phyloP scores from a whole-genome alignment of 306 rosid species.

The Quercus cerris region DNA sequence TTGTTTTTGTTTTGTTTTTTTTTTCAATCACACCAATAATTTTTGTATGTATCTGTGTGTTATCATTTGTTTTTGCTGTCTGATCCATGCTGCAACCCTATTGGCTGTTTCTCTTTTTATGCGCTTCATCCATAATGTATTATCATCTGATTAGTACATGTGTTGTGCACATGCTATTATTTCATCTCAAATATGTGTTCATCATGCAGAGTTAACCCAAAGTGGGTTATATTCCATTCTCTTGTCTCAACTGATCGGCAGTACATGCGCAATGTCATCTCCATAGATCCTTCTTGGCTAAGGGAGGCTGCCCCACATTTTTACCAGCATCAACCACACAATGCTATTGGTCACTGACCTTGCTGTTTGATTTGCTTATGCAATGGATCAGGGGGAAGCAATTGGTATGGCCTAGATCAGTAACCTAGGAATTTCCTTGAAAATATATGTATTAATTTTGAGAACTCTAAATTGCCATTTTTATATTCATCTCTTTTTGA shows the following conservation, averaged over 20 bases:
- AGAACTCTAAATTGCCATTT: background rate
- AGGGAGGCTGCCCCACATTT: slow-evolving; percentile 88
- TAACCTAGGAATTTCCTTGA: background rate
- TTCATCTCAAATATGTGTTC: background rate
- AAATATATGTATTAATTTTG: background rate
- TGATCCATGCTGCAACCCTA: background rate
- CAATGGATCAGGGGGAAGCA: background rate
- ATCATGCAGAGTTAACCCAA: slow-evolving; percentile 83
- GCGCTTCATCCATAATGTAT: background rate
- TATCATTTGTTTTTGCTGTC: background rate
- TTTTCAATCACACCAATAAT: background rate
- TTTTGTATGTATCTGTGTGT: background rate
- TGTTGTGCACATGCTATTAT: background rate
- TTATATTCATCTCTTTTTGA: background rate
- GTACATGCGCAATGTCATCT: slow-evolving; percentile 83
- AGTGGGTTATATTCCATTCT: slow-evolving; percentile 79
- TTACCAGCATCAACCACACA: slow-evolving; percentile 57
- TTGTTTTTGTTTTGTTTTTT: background rate
- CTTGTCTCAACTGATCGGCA: slow-evolving; percentile 85
- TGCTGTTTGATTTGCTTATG: background rate
- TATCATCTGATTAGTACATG: background rate
- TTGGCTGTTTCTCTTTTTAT: background rate
- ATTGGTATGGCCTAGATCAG: no score
- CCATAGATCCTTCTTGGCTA: slow-evolving; percentile 79
- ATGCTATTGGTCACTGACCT: slow-evolving; percentile 36